A percentile compares a stretch with the other conserved stretches of the same genome.
Evolutionary conservation across 108 stramenopile genomes (phyloP).

Genomic region (Nitzschia inconspicua): DNA sequence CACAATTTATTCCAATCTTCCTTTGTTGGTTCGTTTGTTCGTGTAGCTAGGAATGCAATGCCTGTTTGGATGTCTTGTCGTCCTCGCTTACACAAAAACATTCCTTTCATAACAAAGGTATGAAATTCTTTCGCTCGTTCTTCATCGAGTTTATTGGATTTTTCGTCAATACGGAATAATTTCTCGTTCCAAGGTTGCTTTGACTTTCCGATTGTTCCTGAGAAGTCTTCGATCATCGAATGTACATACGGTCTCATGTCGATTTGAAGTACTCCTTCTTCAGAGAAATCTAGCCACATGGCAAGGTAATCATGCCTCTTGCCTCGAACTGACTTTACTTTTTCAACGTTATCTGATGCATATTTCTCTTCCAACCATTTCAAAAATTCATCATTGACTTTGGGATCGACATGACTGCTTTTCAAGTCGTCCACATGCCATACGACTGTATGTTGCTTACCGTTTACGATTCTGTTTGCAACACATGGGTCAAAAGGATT

Average conservation of each 20-base stretch:
- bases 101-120: constrained; percentile 13
- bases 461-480: constrained; percentile 28
- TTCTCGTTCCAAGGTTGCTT: too few species aligned
- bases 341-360: not conserved
- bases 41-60: constrained; percentile 26
- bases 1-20: constrained; percentile 15
- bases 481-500: constrained; percentile 44
- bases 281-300: constrained; percentile 31
- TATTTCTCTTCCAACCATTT: too few species aligned
- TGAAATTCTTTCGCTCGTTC: not conserved
- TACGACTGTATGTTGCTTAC: constrained; percentile 30
- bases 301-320: constrained; percentile 31
- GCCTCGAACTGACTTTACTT: constrained; percentile 1
- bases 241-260: too few species aligned
- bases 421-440: constrained; percentile 45
- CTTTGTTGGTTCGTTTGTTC: constrained; percentile 18
- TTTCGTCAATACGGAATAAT: too few species aligned
- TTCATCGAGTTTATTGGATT: too few species aligned
- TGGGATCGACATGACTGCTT: constrained; percentile 15
- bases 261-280: constrained; percentile 14
- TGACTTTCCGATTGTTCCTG: too few species aligned
- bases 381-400: too few species aligned
- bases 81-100: constrained; percentile 23
- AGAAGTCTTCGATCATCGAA: too few species aligned
- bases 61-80: constrained; percentile 7